Evolutionary conservation across 139 green algal genomes (phyloP).

Genomic region (Klebsormidium nitens): DNA sequence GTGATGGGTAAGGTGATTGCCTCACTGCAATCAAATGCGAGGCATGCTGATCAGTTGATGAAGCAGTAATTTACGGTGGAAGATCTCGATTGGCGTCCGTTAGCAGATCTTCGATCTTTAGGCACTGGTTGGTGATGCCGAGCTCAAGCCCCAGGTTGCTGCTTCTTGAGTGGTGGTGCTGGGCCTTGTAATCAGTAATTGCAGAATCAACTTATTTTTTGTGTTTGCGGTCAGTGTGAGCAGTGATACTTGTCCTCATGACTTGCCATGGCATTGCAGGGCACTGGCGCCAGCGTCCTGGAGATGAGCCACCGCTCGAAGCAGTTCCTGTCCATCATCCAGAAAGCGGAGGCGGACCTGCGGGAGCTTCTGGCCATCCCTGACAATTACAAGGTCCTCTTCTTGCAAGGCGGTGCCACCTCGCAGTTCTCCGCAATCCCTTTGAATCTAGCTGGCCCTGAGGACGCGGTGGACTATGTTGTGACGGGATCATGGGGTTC

Average conservation of each 20-base stretch:
- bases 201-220: no score
- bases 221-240: conserved; percentile 11
- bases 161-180: no score
- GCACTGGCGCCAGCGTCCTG: conserved; percentile 88
- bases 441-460: conserved; percentile 73
- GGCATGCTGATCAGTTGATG: no score
- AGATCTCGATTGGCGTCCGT: no score
- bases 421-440: conserved; percentile 90
- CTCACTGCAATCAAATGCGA: no score
- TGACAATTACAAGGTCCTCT: conserved; percentile 92
- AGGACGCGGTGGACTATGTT: conserved; percentile 83
- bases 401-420: conserved; percentile 87
- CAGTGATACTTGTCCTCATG: conserved; percentile 35
- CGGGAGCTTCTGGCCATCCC: conserved; percentile 84
- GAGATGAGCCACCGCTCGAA: conserved; percentile 98
- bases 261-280: no score
- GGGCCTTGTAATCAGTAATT: no score
- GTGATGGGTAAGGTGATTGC: no score
- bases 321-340: conserved; percentile 84
- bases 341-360: conserved; percentile 88
- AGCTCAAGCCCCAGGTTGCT: no score
- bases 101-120: no score
- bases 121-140: no score
- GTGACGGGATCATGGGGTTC: conserved; percentile 90
- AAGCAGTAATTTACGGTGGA: no score